Evolutionary conservation across 306 rosid species (phyloP).

Genomic region (Mucuna pruriens): DNA sequence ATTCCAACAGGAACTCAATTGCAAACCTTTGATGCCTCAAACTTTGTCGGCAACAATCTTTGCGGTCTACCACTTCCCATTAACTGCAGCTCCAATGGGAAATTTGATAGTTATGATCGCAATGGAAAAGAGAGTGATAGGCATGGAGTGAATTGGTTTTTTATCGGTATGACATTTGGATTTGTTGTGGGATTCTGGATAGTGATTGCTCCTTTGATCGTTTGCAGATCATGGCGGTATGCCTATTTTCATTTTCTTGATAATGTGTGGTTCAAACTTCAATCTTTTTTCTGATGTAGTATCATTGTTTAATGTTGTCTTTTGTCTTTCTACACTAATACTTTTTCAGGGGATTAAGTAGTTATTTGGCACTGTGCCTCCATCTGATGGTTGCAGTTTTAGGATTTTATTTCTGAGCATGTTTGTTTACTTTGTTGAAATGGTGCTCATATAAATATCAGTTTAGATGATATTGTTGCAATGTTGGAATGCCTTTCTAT

Average conservation of each 20-base stretch:
- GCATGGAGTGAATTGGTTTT: slow-evolving; percentile 30
- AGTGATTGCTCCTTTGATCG: slow-evolving; percentile 26
- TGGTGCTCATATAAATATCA: too few relatives aligned
- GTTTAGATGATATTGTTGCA: too few relatives aligned
- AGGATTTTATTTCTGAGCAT: too few relatives aligned
- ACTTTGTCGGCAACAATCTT: slow-evolving; percentile 20
- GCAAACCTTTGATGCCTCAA: slow-evolving; percentile 41
- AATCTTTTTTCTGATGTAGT: not conserved
- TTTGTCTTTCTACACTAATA: too few relatives aligned
- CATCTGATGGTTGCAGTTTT: too few relatives aligned
- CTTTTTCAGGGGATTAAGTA: too few relatives aligned
- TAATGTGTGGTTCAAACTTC: not conserved
- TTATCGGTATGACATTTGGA: not conserved
- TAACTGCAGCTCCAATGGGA: not conserved
- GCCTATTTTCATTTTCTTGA: not conserved
- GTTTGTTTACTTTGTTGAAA: too few relatives aligned
- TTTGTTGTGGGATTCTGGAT: slow-evolving; percentile 30
- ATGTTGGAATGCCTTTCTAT: too few relatives aligned
- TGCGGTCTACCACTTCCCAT: slow-evolving; percentile 26
- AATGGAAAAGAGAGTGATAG: not conserved
- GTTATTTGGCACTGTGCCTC: too few relatives aligned
- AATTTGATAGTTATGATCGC: not conserved
- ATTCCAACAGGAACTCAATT: slow-evolving; percentile 43
- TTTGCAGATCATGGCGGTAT: slow-evolving; percentile 10
- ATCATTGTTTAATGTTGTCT: not conserved